A percentile compares a stretch with the other conserved stretches of the same genome.
phyloP scores from a whole-genome alignment of 495 filamentous ascomycete species.

The Aspergillus ostianus region DNA sequence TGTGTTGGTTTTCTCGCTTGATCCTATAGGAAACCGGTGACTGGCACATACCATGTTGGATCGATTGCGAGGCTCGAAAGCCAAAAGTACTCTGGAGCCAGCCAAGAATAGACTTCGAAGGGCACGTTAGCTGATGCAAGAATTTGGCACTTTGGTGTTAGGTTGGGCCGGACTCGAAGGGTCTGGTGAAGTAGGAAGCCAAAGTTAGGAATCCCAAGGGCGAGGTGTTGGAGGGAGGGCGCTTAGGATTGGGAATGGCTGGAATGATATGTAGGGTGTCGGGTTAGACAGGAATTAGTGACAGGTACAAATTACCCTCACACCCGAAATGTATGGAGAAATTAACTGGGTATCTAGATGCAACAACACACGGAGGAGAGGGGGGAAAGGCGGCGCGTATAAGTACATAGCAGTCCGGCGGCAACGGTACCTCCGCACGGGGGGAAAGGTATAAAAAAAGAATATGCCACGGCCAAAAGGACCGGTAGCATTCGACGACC shows the following conservation, averaged over 20 bases:
- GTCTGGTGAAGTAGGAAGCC: too few species aligned
- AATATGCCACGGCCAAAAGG: conserved; percentile 11
- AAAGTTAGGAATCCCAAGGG: too few species aligned
- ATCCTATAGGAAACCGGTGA: too few species aligned
- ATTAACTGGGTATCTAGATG: conserved; percentile 14
- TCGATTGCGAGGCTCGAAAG: conserved; percentile 3
- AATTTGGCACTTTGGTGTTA: too few species aligned
- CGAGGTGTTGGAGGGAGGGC: not conserved
- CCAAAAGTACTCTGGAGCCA: conserved; percentile 7
- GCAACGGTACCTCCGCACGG: not conserved
- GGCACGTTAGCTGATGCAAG: too few species aligned
- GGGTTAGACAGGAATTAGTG: not conserved
- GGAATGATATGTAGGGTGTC: not conserved
- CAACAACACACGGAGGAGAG: conserved; percentile 3
- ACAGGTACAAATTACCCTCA: conserved; percentile 3
- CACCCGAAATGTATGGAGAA: conserved; percentile 3
- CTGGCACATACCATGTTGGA: conserved; percentile 9
- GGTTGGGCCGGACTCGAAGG: too few species aligned
- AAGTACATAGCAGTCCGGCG: conserved; percentile 13
- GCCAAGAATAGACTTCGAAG: too few species aligned
- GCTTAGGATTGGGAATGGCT: conserved; percentile 5
- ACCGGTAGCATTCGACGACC: too few species aligned
- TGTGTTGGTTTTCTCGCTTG: not conserved
- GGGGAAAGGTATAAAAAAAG: conserved; percentile 8
- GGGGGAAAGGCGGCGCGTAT: conserved; percentile 14